Conservation (phyloP, 768 basidiomycete genomes). For the Gymnopilus dilepis region DNA sequence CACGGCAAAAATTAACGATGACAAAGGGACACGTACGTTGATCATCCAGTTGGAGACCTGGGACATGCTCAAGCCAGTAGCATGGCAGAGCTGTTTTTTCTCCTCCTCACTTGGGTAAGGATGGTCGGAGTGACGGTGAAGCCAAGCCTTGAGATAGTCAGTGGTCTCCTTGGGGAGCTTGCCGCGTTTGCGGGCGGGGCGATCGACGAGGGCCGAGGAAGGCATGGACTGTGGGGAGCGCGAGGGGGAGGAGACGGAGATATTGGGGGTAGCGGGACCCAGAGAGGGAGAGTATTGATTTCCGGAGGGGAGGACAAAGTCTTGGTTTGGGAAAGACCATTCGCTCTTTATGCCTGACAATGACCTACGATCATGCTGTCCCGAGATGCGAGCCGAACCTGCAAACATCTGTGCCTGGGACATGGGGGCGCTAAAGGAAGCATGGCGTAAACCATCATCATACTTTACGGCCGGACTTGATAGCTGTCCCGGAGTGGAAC, state of each 20-base stretch:
- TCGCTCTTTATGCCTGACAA: constrained; percentile 66
- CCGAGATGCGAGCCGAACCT: constrained; percentile 73
- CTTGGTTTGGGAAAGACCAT: constrained; percentile 70
- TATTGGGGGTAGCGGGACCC: constrained; percentile 46
- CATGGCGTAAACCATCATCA: constrained; percentile 72
- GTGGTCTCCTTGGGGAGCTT: constrained; percentile 92
- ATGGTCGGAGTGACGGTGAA: constrained; percentile 87
- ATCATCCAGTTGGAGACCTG: constrained; percentile 97
- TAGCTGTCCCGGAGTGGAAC: constrained; percentile 65
- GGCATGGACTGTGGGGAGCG: constrained; percentile 56
- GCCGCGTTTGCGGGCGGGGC: constrained; percentile 81
- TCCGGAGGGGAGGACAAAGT: constrained; percentile 56
- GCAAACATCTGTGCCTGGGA: constrained; percentile 67
- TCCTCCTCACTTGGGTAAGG: constrained; percentile 91
- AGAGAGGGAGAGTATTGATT: constrained; percentile 51
- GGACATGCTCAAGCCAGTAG: constrained; percentile 86
- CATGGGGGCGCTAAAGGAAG: constrained; percentile 65
- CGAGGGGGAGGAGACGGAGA: constrained; percentile 50
- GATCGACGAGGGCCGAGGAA: constrained; percentile 68
- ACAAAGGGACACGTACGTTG: constrained; percentile 52
- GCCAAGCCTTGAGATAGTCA: constrained; percentile 87
- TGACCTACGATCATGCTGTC: constrained; percentile 68
- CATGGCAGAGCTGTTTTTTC: constrained; percentile 87
- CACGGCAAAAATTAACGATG: constrained; percentile 13
- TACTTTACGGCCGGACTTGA: constrained; percentile 64